phyloP scores from a whole-genome alignment of 73 alveolate genomes.

The Stentor coeruleus region DNA sequence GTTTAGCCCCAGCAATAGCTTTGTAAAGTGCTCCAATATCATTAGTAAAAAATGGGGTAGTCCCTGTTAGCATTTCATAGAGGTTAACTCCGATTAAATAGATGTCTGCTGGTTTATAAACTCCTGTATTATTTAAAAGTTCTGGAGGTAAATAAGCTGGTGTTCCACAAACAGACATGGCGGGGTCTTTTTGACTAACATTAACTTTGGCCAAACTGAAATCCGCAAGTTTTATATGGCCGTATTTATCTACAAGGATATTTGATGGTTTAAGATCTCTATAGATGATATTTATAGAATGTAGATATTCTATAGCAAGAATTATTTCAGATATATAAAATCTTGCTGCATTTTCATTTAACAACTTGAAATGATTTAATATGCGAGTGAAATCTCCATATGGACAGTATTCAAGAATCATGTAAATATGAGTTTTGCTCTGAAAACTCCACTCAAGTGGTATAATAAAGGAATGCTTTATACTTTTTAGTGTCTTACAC shows the following conservation, averaged over 20 bases:
- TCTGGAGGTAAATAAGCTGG: slow-evolving; percentile 92
- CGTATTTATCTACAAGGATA: slow-evolving; percentile 88
- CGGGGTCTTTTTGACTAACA: slow-evolving; percentile 55
- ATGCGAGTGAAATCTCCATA: slow-evolving; percentile 69
- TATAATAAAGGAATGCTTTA: slow-evolving; percentile 91
- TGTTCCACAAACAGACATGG: slow-evolving; percentile 65
- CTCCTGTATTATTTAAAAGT: slow-evolving; percentile 73
- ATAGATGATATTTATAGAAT: slow-evolving; percentile 81
- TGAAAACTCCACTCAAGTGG: slow-evolving; percentile 87
- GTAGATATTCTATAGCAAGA: slow-evolving; percentile 88
- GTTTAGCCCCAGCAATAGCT: slow-evolving; percentile 68
- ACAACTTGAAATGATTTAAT: slow-evolving; percentile 40
- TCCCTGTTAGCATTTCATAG: slow-evolving; percentile 90
- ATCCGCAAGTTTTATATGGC: slow-evolving; percentile 94
- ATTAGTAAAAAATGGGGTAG: slow-evolving; percentile 90
- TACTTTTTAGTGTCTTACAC: slow-evolving; percentile 78
- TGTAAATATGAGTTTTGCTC: slow-evolving; percentile 69
- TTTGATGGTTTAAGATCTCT: slow-evolving; percentile 96
- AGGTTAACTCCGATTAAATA: slow-evolving; percentile 85
- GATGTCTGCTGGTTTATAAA: slow-evolving; percentile 84
- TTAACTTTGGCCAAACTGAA: slow-evolving; percentile 93
- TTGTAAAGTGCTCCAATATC: slow-evolving; percentile 76
- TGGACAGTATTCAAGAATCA: slow-evolving; percentile 86
- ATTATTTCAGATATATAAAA: slow-evolving; percentile 83
- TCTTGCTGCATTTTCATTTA: slow-evolving; percentile 52